A percentile compares a stretch with the other conserved stretches of the same genome.
These are phyloP conservation scores for Ambrosia trifida DNA, from an alignment of 129 eudicot genomes.

Conservation along the genomic window DNA sequence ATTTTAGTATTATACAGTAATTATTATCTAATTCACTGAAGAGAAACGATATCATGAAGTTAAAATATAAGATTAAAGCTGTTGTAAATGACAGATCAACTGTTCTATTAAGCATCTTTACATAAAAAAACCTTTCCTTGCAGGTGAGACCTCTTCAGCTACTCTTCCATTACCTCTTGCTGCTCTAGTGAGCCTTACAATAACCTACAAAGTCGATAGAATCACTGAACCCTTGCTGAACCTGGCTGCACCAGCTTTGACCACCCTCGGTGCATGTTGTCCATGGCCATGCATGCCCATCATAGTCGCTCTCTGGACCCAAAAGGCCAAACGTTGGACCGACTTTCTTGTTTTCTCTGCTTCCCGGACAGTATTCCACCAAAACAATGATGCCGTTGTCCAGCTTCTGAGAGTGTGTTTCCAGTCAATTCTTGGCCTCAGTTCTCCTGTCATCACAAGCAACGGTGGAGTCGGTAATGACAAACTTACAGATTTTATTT, in stretches of 20 bases:
- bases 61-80: background rate
- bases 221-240: slow-evolving; percentile 54
- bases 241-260: slow-evolving; percentile 75
- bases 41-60: background rate
- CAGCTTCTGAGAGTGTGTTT: slow-evolving; percentile 90
- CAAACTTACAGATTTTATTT: background rate
- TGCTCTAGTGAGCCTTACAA: slow-evolving; percentile 89
- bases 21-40: background rate
- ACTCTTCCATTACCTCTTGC: slow-evolving; percentile 94
- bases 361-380: slow-evolving; percentile 88
- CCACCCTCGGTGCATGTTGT: slow-evolving; percentile 71
- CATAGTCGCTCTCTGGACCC: slow-evolving; percentile 84
- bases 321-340: slow-evolving; percentile 95
- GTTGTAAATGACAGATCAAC: background rate
- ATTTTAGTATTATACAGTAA: background rate
- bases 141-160: slow-evolving; percentile 64
- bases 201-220: slow-evolving; percentile 86
- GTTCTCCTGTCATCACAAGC: slow-evolving; percentile 42
- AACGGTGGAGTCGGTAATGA: slow-evolving; percentile 70
- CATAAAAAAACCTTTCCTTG: slow-evolving; percentile 32
- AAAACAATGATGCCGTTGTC: slow-evolving; percentile 71
- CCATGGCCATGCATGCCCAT: slow-evolving; percentile 99
- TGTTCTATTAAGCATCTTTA: background rate
- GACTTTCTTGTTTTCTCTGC: slow-evolving; percentile 86
- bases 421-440: slow-evolving; percentile 63